Conservation (phyloP, 352 stramenopile species). For the Globisporangium takayamanum region DNA sequence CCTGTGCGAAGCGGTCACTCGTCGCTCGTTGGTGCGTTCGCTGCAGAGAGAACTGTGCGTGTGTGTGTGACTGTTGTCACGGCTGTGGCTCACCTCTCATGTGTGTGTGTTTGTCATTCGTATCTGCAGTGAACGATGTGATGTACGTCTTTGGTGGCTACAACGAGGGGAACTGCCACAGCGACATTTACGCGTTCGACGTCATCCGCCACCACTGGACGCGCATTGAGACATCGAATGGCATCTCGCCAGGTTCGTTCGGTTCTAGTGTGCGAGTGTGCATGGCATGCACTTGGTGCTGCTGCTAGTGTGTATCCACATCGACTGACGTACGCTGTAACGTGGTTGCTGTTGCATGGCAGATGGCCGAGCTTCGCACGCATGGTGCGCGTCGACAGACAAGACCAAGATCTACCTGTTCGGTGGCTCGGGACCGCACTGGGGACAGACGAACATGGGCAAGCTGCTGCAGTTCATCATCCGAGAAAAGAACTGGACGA, state of each 20-base stretch:
- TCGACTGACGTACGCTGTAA: not conserved
- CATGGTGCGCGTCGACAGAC: slow-evolving; percentile 68
- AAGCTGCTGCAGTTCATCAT: slow-evolving; percentile 80
- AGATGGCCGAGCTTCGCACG: slow-evolving; percentile 71
- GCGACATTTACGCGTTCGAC: slow-evolving; percentile 80
- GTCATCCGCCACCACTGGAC: slow-evolving; percentile 74
- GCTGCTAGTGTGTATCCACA: not conserved
- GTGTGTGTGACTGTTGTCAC: no score
- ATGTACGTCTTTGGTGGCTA: slow-evolving; percentile 85
- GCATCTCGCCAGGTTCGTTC: slow-evolving; percentile 52
- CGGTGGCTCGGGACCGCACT: slow-evolving; percentile 69
- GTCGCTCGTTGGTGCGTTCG: slow-evolving; percentile 56
- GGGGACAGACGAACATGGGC: slow-evolving; percentile 84
- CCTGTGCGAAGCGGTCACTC: slow-evolving; percentile 75
- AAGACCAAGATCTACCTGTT: slow-evolving; percentile 77
- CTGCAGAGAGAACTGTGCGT: not conserved
- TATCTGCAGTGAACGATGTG: slow-evolving; percentile 44
- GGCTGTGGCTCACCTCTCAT: no score
- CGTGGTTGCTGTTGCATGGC: not conserved
- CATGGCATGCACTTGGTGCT: not conserved
- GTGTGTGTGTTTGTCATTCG: slow-evolving; percentile 1
- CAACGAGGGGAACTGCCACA: slow-evolving; percentile 84
- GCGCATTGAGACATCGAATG: slow-evolving; percentile 66
- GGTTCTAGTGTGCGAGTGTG: not conserved
- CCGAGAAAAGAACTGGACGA: slow-evolving; percentile 72